Base-by-base conservation (phyloP, 306 rosid genomes). In the Prinsepia uniflora region DNA sequence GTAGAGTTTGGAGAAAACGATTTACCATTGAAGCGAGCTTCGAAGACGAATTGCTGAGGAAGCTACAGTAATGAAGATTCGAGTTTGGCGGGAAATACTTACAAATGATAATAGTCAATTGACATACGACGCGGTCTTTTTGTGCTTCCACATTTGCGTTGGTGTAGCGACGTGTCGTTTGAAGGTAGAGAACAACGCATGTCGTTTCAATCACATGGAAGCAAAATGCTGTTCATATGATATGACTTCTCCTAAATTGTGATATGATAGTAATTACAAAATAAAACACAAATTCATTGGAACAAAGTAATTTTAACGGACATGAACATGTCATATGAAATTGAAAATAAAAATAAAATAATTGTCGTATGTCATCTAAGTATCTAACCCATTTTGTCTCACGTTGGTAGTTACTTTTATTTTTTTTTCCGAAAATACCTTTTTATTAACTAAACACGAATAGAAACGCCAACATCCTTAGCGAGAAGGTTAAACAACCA, bases 11-110 rank as follows among this genome's bases (percentile, higher is more conserved):
- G 12, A 56, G 15, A 48, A 50, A 30, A 63, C 12, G 67, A 41
- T 57, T 65, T 73, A 78, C 82, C 82, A 78, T 78, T 19, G 75
- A 39, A 17, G 24, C 18, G 66, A 61, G 7, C 57, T 63, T 8
- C 11, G 58, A 59, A 8, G 49, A 62, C 22, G 49, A 18, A 42
- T 30, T 50, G 71, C 48, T 15, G 14, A n/a, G 66, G 46, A 40
- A 53, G 58, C 58, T 18, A 53, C 40, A 10, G 40, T 10, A 56
- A 56, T 5, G 17, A 20, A 56, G 61, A 36, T 4, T 56, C 61
- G 10, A 10, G 62, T 1, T 56, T 56, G 62, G 62, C 62, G 62
- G 40, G 62, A 56, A 56, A 20, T 20, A 24, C 18, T 56, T 56
- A 12, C 5, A 56, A 56, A 30, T 30, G 36, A 30, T 30, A 30